A percentile compares a stretch with the other conserved stretches of the same genome.
phyloP scores from a whole-genome alignment of 805 yeast genomes.

The Pichia membranifaciens region DNA sequence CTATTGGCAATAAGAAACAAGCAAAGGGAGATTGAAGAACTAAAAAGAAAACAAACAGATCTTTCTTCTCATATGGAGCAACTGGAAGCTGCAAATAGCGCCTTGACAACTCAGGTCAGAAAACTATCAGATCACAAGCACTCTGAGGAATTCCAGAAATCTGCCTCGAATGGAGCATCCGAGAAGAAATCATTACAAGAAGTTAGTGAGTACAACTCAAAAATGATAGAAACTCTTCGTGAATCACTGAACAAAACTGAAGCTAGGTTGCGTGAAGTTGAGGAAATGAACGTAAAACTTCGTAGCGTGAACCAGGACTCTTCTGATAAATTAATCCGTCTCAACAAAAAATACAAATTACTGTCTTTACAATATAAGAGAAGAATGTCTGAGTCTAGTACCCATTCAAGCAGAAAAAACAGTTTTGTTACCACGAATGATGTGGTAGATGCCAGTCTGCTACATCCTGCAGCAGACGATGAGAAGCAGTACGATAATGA shows the following conservation, averaged over 20 bases:
- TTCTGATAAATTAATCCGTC: conserved; percentile 58
- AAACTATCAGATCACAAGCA: not conserved
- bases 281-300: conserved; percentile 45
- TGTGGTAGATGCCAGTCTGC: conserved; percentile 6
- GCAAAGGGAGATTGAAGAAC: conserved; percentile 62
- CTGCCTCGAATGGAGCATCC: not conserved
- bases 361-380: conserved; percentile 52
- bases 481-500: conserved; percentile 20
- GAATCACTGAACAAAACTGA: conserved; percentile 48
- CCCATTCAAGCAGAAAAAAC: conserved; percentile 18
- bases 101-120: conserved; percentile 8
- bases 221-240: conserved; percentile 40
- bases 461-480: conserved; percentile 4
- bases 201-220: conserved; percentile 13
- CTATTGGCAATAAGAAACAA: conserved; percentile 46
- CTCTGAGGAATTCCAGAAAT: not conserved
- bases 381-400: conserved; percentile 19
- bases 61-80: conserved; percentile 21
- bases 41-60: conserved; percentile 40
- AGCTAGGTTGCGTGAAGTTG: conserved; percentile 48
- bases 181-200: not conserved
- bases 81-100: conserved; percentile 10
- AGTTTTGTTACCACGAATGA: conserved; percentile 1
- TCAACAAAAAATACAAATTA: conserved; percentile 63
- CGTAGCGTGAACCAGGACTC: conserved; percentile 61